Conservation (phyloP, 129 eudicot genomes). For the Saposhnikovia divaricata region DNA sequence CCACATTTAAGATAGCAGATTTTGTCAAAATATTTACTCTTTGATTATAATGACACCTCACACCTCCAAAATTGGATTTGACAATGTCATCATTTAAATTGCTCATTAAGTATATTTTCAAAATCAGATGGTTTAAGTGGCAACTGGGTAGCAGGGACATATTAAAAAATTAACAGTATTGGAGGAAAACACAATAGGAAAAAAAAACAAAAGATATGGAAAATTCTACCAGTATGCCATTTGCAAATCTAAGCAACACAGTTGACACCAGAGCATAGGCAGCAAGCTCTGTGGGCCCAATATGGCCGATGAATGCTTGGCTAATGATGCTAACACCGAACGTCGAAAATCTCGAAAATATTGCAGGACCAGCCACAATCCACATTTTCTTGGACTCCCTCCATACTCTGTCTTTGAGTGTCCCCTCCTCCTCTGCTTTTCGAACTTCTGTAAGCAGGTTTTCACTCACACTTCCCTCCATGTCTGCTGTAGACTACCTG, state of each 20-base stretch:
- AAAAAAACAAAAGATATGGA: not conserved
- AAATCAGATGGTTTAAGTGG: not conserved
- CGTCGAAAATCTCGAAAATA: slow-evolving; percentile 32
- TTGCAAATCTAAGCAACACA: slow-evolving; percentile 35
- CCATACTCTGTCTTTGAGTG: slow-evolving; percentile 24
- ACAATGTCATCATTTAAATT: not conserved
- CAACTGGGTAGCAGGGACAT: not conserved
- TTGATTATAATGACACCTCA: not conserved
- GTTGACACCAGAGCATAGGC: slow-evolving; percentile 37
- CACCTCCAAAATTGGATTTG: not conserved
- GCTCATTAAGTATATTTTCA: not conserved
- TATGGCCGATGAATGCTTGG: slow-evolving; percentile 44
- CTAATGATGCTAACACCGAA: slow-evolving; percentile 28
- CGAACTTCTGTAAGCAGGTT: slow-evolving; percentile 11
- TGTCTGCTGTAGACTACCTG: slow-evolving; percentile 2
- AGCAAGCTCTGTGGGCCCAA: slow-evolving; percentile 44
- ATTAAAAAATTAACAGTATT: not conserved
- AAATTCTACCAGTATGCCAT: slow-evolving; percentile 33
- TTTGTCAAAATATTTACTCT: not conserved
- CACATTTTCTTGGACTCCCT: slow-evolving; percentile 35
- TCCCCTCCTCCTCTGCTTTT: slow-evolving; percentile 10
- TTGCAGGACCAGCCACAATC: slow-evolving; percentile 49
- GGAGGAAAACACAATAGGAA: not conserved
- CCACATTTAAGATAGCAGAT: not conserved
- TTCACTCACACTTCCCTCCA: slow-evolving; percentile 14